Percentiles rank a stretch among this genome's conserved stretches.
phyloP scores from a whole-genome alignment of 2,329 filamentous ascomycete genomes.

The Fusarium dlaminii region DNA sequence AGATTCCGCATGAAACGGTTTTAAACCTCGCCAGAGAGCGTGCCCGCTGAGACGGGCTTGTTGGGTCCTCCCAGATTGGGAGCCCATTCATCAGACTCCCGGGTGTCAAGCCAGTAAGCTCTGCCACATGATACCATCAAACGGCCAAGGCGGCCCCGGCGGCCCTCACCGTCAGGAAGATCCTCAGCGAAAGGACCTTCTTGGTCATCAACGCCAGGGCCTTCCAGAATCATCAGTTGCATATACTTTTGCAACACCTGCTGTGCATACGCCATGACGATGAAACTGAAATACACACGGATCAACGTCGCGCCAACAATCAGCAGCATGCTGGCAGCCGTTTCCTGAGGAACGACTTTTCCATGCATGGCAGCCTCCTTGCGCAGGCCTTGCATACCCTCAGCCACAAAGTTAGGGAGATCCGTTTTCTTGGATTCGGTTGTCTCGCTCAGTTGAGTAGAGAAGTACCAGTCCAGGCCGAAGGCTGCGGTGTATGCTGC shows the following conservation, averaged over 20 bases:
- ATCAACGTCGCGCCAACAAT: slow-evolving; percentile 79
- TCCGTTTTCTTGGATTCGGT: slow-evolving; percentile 35
- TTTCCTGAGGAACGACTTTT: slow-evolving; percentile 62
- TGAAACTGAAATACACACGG: slow-evolving; percentile 82
- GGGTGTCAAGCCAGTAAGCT: slow-evolving; percentile 82
- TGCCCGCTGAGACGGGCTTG: slow-evolving; percentile 61
- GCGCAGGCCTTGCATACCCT: slow-evolving; percentile 48
- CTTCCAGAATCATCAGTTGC: slow-evolving; percentile 59
- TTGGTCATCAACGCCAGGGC: slow-evolving; percentile 56
- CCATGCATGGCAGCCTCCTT: slow-evolving; percentile 48
- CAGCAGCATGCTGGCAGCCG: slow-evolving; percentile 78
- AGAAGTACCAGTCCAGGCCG: slow-evolving; percentile 85
- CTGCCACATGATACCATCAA: slow-evolving; percentile 78
- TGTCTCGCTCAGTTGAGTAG: slow-evolving; percentile 62
- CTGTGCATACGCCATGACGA: slow-evolving; percentile 85
- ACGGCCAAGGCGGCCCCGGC: slow-evolving; percentile 81
- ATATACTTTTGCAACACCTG: slow-evolving; percentile 76
- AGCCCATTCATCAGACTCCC: slow-evolving; percentile 75
- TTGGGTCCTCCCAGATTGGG: slow-evolving; percentile 64
- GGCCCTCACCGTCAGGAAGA: slow-evolving; percentile 79
- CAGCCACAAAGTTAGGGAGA: slow-evolving; percentile 43
- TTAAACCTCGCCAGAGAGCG: slow-evolving; percentile 49
- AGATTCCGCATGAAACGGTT: slow-evolving; percentile 6
- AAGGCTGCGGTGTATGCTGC: slow-evolving; percentile 84
- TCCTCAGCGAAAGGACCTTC: slow-evolving; percentile 75